Conservation (phyloP, 176 grass and related monocot species). For the Melocanna baccifera region DNA sequence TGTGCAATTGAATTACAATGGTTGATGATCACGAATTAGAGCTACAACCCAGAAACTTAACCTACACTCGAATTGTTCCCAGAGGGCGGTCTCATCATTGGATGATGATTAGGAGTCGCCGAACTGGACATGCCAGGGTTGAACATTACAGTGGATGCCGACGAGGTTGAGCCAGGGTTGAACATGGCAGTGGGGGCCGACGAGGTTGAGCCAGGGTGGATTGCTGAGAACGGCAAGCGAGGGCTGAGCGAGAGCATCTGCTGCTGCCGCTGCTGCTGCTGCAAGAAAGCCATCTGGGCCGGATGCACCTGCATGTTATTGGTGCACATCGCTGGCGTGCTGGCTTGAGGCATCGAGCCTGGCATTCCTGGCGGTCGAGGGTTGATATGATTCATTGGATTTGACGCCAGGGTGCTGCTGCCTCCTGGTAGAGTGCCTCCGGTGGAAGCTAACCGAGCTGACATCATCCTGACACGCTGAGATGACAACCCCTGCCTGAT, state of each 20-base stretch:
- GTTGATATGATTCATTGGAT: slow-evolving; percentile 42
- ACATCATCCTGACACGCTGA: slow-evolving; percentile 54
- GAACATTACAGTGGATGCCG: slow-evolving; percentile 56
- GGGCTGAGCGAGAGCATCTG: slow-evolving; percentile 75
- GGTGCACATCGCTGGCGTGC: slow-evolving; percentile 33
- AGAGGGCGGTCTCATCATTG: slow-evolving; percentile 67
- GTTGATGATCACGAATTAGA: slow-evolving; percentile 21
- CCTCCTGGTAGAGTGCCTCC: slow-evolving; percentile 21
- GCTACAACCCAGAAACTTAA: slow-evolving; percentile 36
- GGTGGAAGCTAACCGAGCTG: slow-evolving; percentile 39
- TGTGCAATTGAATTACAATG: slow-evolving; percentile 51
- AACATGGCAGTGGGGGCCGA: slow-evolving; percentile 55
- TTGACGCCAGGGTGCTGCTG: slow-evolving; percentile 35
- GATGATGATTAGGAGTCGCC: slow-evolving; percentile 50
- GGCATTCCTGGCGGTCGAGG: slow-evolving; percentile 30
- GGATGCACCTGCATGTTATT: slow-evolving; percentile 65
- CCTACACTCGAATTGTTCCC: slow-evolving; percentile 67
- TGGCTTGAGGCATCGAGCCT: slow-evolving; percentile 34
- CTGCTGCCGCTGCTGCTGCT: slow-evolving; percentile 54
- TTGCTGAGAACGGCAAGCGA: slow-evolving; percentile 73
- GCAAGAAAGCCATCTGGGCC: slow-evolving; percentile 66
- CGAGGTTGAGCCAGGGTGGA: slow-evolving; percentile 51
- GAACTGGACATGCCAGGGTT: slow-evolving; percentile 53
- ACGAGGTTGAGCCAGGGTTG: slow-evolving; percentile 44
- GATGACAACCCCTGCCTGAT: slow-evolving; percentile 59